These are phyloP conservation scores for Aspergillus transmontanensis DNA, from an alignment of 2,329 filamentous ascomycete species.

Conservation along the genomic window DNA sequence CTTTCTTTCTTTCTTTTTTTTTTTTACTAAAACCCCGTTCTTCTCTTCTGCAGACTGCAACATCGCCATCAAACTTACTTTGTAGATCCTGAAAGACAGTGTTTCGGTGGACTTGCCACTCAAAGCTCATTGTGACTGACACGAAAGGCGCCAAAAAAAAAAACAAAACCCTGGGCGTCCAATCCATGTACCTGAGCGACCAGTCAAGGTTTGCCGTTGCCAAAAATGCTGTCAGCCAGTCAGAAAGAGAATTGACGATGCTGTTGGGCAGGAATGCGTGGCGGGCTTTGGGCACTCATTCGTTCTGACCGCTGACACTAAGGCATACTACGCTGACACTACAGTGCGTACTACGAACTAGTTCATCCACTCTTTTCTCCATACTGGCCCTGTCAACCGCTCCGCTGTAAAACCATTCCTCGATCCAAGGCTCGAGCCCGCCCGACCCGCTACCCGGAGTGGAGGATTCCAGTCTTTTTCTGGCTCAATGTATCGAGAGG, in stretches of 20 bases:
- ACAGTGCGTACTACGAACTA: slow-evolving; percentile 3
- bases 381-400: slow-evolving; percentile 1
- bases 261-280: slow-evolving; percentile 43
- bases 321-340: slow-evolving; percentile 2
- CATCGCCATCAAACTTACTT: not conserved
- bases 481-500: not conserved
- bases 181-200: slow-evolving; percentile 1
- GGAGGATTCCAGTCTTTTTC: not conserved
- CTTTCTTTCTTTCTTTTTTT: not conserved
- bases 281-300: slow-evolving; percentile 35
- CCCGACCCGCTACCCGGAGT: slow-evolving; percentile 8
- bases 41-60: not conserved
- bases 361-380: slow-evolving; percentile 2
- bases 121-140: not conserved
- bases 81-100: not conserved
- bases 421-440: slow-evolving; percentile 9
- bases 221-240: slow-evolving; percentile 3
- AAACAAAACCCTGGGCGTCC: not conserved
- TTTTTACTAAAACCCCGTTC: not conserved
- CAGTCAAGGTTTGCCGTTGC: not conserved
- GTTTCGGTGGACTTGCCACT: not conserved
- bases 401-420: not conserved
- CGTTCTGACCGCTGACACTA: slow-evolving; percentile 16
- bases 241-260: slow-evolving; percentile 15
- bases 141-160: not conserved